phyloP scores from a whole-genome alignment of 805 yeast genomes.

The Saccharomycopsis microspora region DNA sequence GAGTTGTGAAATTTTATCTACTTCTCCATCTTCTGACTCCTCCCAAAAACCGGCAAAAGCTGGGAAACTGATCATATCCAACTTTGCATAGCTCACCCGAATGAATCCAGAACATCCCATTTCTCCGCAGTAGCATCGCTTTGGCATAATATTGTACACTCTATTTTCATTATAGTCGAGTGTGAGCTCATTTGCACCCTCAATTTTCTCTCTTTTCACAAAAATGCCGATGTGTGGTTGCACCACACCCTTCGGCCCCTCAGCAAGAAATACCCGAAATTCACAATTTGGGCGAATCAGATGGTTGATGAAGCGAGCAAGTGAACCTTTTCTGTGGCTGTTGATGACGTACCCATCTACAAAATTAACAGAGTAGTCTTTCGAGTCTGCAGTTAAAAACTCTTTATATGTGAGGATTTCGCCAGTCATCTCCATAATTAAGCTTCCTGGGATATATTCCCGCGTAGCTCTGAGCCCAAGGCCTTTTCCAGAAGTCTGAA shows the following conservation, averaged over 20 bases:
- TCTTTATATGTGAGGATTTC: conserved; percentile 32
- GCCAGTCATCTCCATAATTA: conserved; percentile 39
- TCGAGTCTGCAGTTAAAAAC: conserved; percentile 25
- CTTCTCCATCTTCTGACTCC: background rate
- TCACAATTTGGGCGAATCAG: conserved; percentile 36
- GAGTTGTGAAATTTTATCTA: background rate
- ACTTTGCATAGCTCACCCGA: conserved; percentile 19
- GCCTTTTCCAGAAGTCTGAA: conserved; percentile 29
- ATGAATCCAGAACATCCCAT: conserved; percentile 30
- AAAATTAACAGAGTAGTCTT: conserved; percentile 32
- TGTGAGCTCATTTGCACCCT: conserved; percentile 32
- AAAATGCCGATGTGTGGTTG: conserved; percentile 35
- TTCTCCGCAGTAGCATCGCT: conserved; percentile 33
- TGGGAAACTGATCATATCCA: conserved; percentile 4
- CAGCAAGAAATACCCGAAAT: conserved; percentile 39
- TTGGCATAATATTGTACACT: conserved; percentile 32
- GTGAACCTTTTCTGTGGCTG: conserved; percentile 33
- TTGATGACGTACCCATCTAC: conserved; percentile 34
- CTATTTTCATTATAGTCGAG: conserved; percentile 39
- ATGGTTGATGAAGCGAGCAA: conserved; percentile 40
- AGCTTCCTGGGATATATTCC: conserved; percentile 25
- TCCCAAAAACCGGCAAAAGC: background rate
- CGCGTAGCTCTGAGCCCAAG: conserved; percentile 31
- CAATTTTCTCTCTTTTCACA: conserved; percentile 27
- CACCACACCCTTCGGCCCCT: conserved; percentile 17